These are phyloP conservation scores for Dendrobium chrysotoxum DNA, from an alignment of 106 monocot genomes.

Conservation along the genomic window DNA sequence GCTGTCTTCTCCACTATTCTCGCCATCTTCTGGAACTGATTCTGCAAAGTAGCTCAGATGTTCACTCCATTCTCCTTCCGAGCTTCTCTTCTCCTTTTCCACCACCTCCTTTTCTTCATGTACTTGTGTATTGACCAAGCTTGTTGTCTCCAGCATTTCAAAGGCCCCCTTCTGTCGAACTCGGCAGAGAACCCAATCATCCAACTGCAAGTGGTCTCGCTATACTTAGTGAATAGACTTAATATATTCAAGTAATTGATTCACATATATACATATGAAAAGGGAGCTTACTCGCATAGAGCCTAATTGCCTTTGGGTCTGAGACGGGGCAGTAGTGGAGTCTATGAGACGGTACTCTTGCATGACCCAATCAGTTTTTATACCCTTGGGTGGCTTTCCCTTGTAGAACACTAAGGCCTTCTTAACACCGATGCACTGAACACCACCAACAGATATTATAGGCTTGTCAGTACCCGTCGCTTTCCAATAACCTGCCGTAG, in stretches of 20 bases:
- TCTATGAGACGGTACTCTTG: conserved; percentile 56
- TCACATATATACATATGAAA: not conserved
- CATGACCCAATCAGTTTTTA: conserved; percentile 72
- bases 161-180: not conserved
- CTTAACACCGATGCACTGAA: conserved; percentile 33
- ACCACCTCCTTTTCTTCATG: not conserved
- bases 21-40: not conserved
- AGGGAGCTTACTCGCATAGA: not conserved
- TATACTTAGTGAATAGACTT: no score
- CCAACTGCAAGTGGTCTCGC: not conserved
- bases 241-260: not conserved
- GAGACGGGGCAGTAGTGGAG: not conserved
- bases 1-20: no score
- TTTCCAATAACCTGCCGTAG: conserved; percentile 30
- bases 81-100: not conserved
- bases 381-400: conserved; percentile 32
- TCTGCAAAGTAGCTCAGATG: not conserved
- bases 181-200: not conserved
- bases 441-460: conserved; percentile 19
- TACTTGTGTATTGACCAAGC: not conserved
- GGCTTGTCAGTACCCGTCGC: conserved; percentile 40
- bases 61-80: not conserved
- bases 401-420: conserved; percentile 41
- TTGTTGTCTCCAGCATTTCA: not conserved
- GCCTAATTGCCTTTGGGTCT: not conserved